Base-by-base conservation (phyloP, 2,329 filamentous ascomycete genomes). In the Colletotrichum phormii region DNA sequence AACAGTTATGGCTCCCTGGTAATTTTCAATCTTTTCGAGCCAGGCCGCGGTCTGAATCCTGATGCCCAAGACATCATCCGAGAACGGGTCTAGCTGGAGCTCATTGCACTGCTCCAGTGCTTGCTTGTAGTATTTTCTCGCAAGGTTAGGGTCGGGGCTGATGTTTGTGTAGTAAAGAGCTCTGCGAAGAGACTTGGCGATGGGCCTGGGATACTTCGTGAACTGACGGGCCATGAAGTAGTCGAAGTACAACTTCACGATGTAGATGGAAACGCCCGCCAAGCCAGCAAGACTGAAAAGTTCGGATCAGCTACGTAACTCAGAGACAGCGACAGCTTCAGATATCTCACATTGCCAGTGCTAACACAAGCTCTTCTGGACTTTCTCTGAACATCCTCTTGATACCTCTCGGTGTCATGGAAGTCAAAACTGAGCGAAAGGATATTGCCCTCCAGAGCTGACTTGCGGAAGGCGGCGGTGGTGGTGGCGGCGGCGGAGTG, bases 131-230 rank as follows among this genome's bases (percentile, higher is more conserved):
- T 94, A 94, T 76, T 94, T 93, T 72, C 97, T 86, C 0, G 96
- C 95, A 67, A 93, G 88, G 71, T 93, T 89, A 3, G 94, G 91
- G 72, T 97, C 92, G 5, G 93, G 88, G 51, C 90, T 87, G 75
- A 93, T 89, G 78, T 97, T 95, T 76, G 92, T 94, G 82, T 94
- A 97, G 84, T 96, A 98, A 31, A 98, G 85, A 0, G 95, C 97
- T 76, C 92, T 90, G 37, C 97, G 94, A 59, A 99, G 87, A 73
- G 94, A 91, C 77, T 93, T 92, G 11, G 93, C 93, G 42, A 96
- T 91, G 1, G 91, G 87, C 54, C 93, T 89, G 2, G 94, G 94
- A 79, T 87, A 90, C 71, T 83, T 84, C 63, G 87, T 89, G 77
- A 90, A 89, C 71, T 89, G 85, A 33, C 82, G 79, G 65, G 86